phyloP scores from a whole-genome alignment of 441 rosid species.

The Pelargonium fulgidum region DNA sequence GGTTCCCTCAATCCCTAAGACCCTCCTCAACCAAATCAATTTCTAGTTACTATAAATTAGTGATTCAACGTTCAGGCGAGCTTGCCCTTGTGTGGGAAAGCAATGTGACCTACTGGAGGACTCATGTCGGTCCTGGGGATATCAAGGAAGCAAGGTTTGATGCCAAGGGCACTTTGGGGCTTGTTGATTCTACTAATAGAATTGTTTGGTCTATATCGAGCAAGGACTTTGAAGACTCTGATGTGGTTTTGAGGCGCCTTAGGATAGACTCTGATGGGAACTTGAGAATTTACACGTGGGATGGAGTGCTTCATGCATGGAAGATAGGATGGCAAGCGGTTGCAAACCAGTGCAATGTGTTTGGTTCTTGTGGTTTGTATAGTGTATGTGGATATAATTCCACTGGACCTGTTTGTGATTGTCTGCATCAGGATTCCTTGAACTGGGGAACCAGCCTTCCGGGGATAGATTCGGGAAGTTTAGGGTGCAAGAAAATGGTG shows the following conservation, averaged over 20 bases:
- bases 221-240: constrained; percentile 29
- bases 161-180: constrained; percentile 25
- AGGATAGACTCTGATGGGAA: constrained; percentile 40
- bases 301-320: constrained; percentile 22
- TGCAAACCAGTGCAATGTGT: constrained; percentile 37
- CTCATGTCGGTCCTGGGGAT: constrained; percentile 23
- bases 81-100: constrained; percentile 38
- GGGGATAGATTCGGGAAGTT: constrained; percentile 20
- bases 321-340: constrained; percentile 39
- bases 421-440: constrained; percentile 22
- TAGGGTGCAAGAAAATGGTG: constrained; percentile 30
- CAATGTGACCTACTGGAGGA: constrained; percentile 37
- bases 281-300: constrained; percentile 38
- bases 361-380: constrained; percentile 40
- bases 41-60: constrained; percentile 32
- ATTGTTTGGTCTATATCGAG: constrained; percentile 30
- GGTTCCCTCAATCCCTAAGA: constrained; percentile 29
- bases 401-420: constrained; percentile 29
- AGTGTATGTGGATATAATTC: constrained; percentile 31
- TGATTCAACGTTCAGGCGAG: constrained; percentile 29
- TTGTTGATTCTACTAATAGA: constrained; percentile 19
- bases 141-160: constrained; percentile 31
- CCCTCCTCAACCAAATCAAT: constrained; percentile 30
- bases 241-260: constrained; percentile 30
- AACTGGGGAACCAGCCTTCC: constrained; percentile 19